These are phyloP conservation scores for Candida anutae DNA, from an alignment of 1,139 yeast genomes.

Conservation along the genomic window DNA sequence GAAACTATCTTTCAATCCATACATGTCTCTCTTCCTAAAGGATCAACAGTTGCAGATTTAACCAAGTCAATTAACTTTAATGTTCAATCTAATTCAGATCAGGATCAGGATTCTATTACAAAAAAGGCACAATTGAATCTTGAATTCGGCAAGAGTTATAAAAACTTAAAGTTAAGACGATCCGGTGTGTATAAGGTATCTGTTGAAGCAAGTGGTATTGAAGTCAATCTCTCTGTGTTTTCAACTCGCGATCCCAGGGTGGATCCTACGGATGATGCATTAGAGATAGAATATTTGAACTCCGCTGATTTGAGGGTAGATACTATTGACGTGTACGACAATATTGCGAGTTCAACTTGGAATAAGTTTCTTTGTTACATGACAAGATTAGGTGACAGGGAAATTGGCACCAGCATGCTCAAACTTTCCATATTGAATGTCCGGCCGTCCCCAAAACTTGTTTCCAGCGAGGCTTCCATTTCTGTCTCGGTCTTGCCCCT, in stretches of 20 bases:
- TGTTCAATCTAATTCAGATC: constrained; percentile 20
- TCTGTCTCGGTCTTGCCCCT: constrained; percentile 59
- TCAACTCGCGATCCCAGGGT: constrained; percentile 42
- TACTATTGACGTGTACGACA: constrained; percentile 63
- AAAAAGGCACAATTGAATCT: constrained; percentile 11
- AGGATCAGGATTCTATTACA: constrained; percentile 4
- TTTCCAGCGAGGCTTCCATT: constrained; percentile 63
- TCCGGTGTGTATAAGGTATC: constrained; percentile 58
- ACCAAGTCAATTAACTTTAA: constrained; percentile 46
- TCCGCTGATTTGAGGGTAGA: constrained; percentile 36
- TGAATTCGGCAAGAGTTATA: constrained; percentile 20
- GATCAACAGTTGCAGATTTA: constrained; percentile 38
- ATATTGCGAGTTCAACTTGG: constrained; percentile 87
- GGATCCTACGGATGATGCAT: constrained; percentile 14
- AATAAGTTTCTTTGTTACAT: constrained; percentile 71
- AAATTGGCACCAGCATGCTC: constrained; percentile 61
- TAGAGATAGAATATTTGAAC: constrained; percentile 40
- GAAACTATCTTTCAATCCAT: constrained; percentile 71
- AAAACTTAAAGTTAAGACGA: constrained; percentile 52
- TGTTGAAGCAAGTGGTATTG: constrained; percentile 48
- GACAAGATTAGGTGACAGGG: constrained; percentile 63
- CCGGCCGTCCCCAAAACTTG: constrained; percentile 56
- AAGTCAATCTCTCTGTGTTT: constrained; percentile 37
- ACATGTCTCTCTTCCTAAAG: constrained; percentile 41
- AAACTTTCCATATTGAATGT: constrained; percentile 47